A percentile compares a stretch with the other conserved stretches of the same genome.
Evolutionary conservation across 2,329 filamentous ascomycete genomes (phyloP).

Genomic region (Nothophoma quercina): DNA sequence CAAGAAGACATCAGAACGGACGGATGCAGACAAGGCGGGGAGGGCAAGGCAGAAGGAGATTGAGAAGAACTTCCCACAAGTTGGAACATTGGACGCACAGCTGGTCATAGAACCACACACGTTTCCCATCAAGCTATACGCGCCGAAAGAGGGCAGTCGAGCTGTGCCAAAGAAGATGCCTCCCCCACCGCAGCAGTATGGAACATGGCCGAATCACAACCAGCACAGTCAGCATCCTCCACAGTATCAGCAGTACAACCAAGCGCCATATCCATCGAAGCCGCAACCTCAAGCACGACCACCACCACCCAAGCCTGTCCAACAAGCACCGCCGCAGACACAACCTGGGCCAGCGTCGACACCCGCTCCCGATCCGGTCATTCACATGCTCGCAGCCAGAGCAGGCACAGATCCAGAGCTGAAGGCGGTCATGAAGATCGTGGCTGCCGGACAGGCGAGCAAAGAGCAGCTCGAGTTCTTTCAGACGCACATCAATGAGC

Average conservation of each 20-base stretch:
- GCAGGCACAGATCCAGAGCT: constrained; percentile 76
- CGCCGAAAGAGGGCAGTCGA: constrained; percentile 37
- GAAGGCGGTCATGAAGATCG: constrained; percentile 82
- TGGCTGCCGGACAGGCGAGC: constrained; percentile 76
- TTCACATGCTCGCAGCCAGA: constrained; percentile 77
- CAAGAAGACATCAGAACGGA: constrained; percentile 64
- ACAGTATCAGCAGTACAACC: constrained; percentile 27
- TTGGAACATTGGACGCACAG: constrained; percentile 58
- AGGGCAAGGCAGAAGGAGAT: constrained; percentile 69
- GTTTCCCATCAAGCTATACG: constrained; percentile 67
- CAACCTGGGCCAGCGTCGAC: constrained; percentile 34
- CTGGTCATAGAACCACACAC: constrained; percentile 82
- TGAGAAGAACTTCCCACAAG: constrained; percentile 47
- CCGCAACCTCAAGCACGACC: constrained; percentile 38
- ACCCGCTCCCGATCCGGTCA: constrained; percentile 74
- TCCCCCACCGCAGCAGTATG: constrained; percentile 33
- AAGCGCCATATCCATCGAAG: constrained; percentile 10
- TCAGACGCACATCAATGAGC: constrained; percentile 80
- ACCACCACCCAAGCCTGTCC: constrained; percentile 40
- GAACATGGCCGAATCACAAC: constrained; percentile 45
- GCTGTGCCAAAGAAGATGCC: constrained; percentile 41
- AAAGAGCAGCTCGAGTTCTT: constrained; percentile 77
- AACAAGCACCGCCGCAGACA: constrained; percentile 30
- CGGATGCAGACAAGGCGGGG: constrained; percentile 63
- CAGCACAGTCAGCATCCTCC: constrained; percentile 33